phyloP scores from a whole-genome alignment of 2,329 filamentous ascomycete genomes.

The Ambrosiella beaveri region DNA sequence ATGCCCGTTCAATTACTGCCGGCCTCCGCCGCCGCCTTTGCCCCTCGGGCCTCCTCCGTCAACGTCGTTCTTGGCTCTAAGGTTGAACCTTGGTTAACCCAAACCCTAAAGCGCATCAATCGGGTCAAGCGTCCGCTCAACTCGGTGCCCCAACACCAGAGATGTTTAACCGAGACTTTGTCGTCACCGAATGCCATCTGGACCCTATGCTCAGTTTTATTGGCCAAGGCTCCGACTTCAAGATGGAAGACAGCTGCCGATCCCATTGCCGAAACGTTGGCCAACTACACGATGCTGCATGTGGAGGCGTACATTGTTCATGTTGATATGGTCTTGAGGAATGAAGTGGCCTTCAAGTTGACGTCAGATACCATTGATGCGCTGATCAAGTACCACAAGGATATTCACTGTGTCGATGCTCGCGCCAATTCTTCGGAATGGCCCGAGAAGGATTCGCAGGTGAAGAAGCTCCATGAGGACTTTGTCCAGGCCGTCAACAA shows the following conservation, averaged over 20 bases:
- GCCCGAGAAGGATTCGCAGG: constrained; percentile 88
- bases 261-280: constrained; percentile 67
- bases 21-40: constrained; percentile 90
- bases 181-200: constrained; percentile 84
- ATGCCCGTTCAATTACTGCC: constrained; percentile 83
- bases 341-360: constrained; percentile 96
- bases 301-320: constrained; percentile 96
- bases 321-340: constrained; percentile 95
- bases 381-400: constrained; percentile 89
- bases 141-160: constrained; percentile 86
- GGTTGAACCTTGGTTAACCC: constrained; percentile 91
- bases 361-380: constrained; percentile 86
- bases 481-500: constrained; percentile 94
- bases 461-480: constrained; percentile 94
- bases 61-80: constrained; percentile 88
- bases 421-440: constrained; percentile 82
- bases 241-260: constrained; percentile 47
- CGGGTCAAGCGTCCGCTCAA: constrained; percentile 92
- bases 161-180: constrained; percentile 86
- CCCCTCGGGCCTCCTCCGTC: constrained; percentile 72
- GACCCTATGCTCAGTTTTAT: constrained; percentile 83
- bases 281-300: constrained; percentile 85
- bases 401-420: constrained; percentile 80
- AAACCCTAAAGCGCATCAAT: constrained; percentile 93
- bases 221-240: constrained; percentile 72